Base-by-base conservation (phyloP, 2,329 filamentous ascomycete genomes). In the Botrytis tulipae region DNA sequence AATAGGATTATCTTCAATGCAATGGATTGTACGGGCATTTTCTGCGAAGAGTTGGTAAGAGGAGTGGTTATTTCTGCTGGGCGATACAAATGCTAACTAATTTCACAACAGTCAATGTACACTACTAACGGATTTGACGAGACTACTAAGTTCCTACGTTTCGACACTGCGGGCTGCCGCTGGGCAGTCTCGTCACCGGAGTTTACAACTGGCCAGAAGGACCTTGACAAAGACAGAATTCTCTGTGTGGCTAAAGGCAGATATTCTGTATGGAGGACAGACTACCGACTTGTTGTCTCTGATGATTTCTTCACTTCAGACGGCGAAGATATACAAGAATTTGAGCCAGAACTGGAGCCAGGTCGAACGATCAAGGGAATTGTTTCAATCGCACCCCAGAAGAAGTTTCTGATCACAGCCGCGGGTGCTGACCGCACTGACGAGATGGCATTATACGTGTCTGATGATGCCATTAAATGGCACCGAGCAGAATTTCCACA, bases 391-490 rank as follows among this genome's bases (percentile, higher is more conserved):
- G 95, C 93, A 6, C 85, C 91, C 16, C 93, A 97, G 75, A 97
- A 97, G 82, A 93, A 92, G 78, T 97, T 92, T 80, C 84, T 99
- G 46, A 88, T 99, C 59, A 93, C 92, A 25, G 96, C 95, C 51
- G 92, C 93, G 5, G 90, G 91, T 75, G 92, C 94, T 29, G 86
- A 89, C 51, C 90, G 91, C 68, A 97, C 94, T 18, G 91, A 93
- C 78, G 97, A 99, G 83, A 92, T 98, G 87, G 94, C 94, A 6
- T 88, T 99, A 72, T 99, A 93, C 82, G 91, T 98, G 73, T 94
- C 93, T 16, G 90, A 93, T 77, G 94, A 99, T 81, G 91, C 93
- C 20, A 85, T 90, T 70, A 90, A 87, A 72, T 99, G 96, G 96
- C 94, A 98, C 82, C 91, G 94, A 71, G 95, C 95, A 74, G 89